phyloP scores from a whole-genome alignment of 1,284 basidiomycete genomes.

The Microbotryum violaceum region DNA sequence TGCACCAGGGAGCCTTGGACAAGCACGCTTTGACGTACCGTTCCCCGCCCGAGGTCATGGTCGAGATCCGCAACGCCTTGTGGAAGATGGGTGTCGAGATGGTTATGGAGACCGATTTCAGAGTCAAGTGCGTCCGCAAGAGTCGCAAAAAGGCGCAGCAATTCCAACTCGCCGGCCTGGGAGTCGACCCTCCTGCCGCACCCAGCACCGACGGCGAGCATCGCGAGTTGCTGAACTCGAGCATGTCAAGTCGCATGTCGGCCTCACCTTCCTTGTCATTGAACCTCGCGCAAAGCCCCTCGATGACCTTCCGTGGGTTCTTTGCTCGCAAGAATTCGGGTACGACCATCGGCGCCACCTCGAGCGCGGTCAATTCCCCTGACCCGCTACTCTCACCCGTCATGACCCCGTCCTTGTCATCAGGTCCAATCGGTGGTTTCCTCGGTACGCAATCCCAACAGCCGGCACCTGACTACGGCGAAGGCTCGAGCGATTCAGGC shows the following conservation, averaged over 20 bases:
- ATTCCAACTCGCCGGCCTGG: constrained; percentile 22
- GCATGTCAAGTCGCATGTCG: neutral
- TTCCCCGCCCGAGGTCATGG: constrained; percentile 77
- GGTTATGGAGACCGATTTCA: constrained; percentile 77
- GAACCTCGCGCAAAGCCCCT: constrained; percentile 12
- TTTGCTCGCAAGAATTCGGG: constrained; percentile 17
- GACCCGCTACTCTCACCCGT: constrained; percentile 30
- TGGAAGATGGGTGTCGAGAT: constrained; percentile 86
- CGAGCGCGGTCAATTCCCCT: constrained; percentile 13
- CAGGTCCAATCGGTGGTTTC: no score
- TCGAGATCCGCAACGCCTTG: constrained; percentile 68
- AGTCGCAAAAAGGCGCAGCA: constrained; percentile 39
- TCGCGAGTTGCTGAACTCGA: neutral
- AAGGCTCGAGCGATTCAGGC: constrained; percentile 60
- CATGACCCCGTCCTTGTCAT: constrained; percentile 11
- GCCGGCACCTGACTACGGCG: constrained; percentile 58
- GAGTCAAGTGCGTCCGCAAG: constrained; percentile 41
- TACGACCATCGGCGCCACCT: neutral
- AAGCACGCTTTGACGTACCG: constrained; percentile 81
- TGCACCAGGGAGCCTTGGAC: constrained; percentile 89
- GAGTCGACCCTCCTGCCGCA: neutral
- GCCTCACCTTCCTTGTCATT: constrained; percentile 11
- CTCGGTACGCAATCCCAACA: constrained; percentile 5
- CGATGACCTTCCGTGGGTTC: constrained; percentile 26
- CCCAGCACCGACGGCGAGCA: neutral